Evolutionary conservation across 1,284 basidiomycete genomes (phyloP), one percentile per base, ranked within the genome.

Genomic region (Cronartium quercuum): DNA sequence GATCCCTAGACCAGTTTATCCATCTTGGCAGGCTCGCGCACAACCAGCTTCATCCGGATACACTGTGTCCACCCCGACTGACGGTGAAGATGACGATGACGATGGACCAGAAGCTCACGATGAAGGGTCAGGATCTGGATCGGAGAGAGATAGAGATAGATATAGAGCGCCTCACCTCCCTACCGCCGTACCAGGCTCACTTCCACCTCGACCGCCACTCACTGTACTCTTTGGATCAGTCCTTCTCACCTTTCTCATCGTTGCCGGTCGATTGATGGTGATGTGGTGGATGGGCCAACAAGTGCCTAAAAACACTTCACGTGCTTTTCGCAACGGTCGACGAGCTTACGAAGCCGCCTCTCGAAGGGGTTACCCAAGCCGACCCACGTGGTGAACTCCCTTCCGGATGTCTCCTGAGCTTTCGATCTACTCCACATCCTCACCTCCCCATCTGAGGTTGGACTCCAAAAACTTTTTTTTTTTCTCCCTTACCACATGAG

Each of bases 241-340:
- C n/a, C 29, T 71, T 62, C 51, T 71, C 9, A 71, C 68, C n/a
- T 63, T 71, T 10, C 38, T 64, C 21, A 60, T 73, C 29, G 44
- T 73, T 21, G 44, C 69, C 2, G 62, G 35, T 18, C 21, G 69
- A 37, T 58, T 73, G 63, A 40, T 73, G 51, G 62, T 73, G 15
- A 47, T 58, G 41, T 73, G 69, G 69, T 73, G 69, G 69, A 73
- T 71, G 40, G 68, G 68, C n/a, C 68, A 71, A 64, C 68, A 71
- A 63, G 68, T 41, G 0, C 68, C 57, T 24, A 69, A 69, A 37
- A 69, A 69, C 34, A 18, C 57, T 1, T 29, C 68, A 13, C 37
- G 41, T 15, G 68, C 68, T 2, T 70, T 70, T 44, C 35, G 58
- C 10, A 70, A 70, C 35, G 68, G 57, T 18, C 40, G 61, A 38